Base-by-base conservation (phyloP, 768 basidiomycete genomes). In the Suillus hirtellus region DNA sequence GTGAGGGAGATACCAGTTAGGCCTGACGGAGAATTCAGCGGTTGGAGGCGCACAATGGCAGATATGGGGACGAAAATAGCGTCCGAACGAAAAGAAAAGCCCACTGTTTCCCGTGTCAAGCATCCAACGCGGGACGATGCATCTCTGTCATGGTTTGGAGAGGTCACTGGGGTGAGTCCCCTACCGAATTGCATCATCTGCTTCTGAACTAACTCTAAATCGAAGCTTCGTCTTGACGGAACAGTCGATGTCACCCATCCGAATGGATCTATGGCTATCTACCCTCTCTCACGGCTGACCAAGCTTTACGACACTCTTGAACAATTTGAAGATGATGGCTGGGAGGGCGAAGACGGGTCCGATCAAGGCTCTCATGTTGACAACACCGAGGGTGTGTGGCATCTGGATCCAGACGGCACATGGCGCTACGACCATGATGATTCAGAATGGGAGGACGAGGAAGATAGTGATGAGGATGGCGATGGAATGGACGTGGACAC, bases 301-400 rank as follows among this genome's bases (percentile, higher is more conserved):
- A 83, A 87, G 66, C 76, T 97, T 44, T 88, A 91, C 65, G 94
- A 95, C 74, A 90, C 89, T 27, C 79, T 90, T 44, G 93, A 94
- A 60, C 91, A 91, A 70, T 80, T 92, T 9, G 89, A 92, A 65
- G 87, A 89, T 63, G 86, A 86, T 60, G 72, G 83, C 34, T 89
- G 87, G 85, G 82, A 80, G 49, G 85, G 81, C 42, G 79, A 78
- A 35, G 75, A 76, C 21, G 43, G 42, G 14, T 76, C 75, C 38
- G 75, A 75, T 59, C 74, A 55, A 1, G 66, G 66, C 46, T 74
- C 73, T 3, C 76, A 81, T n/a, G 82, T 81, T 24, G 79, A 80
- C 7, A 78, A 80, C 21, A 75, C 79, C 9, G 76, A 79, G 27
- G 78, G 75, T 15, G 64, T 79, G 7, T 82, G 80, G 71, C 78